Conservation (phyloP, 306 rosid species). For the Lotus japonicus region DNA sequence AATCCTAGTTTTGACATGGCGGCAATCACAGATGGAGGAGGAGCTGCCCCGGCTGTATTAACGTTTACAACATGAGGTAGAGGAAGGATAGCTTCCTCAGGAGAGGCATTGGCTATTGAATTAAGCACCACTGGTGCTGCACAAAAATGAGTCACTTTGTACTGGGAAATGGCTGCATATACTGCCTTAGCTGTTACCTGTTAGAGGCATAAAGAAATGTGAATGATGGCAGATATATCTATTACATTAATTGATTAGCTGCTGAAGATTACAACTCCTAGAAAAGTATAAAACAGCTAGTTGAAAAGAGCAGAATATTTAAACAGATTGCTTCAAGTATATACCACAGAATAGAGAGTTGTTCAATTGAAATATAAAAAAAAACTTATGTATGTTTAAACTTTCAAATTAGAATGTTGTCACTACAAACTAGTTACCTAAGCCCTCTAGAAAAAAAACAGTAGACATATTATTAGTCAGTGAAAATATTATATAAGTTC, state of each 20-base stretch:
- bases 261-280: not conserved
- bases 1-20: conserved; percentile 64
- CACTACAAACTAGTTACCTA: not conserved
- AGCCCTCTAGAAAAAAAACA: not conserved
- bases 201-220: not conserved
- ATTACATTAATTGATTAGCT: not conserved
- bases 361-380: not conserved
- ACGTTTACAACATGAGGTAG: conserved; percentile 60
- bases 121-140: conserved; percentile 86
- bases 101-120: conserved; percentile 54
- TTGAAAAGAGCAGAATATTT: not conserved
- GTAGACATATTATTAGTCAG: not conserved
- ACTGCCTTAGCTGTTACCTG: conserved; percentile 69
- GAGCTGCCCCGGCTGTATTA: conserved; percentile 80
- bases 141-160: conserved; percentile 70
- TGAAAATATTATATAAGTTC: not conserved
- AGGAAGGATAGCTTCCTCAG: conserved; percentile 56
- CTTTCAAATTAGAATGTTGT: not conserved
- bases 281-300: not conserved
- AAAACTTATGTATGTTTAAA: not conserved
- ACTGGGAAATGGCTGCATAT: conserved; percentile 55
- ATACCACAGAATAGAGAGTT: not conserved
- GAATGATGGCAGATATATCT: not conserved
- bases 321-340: not conserved
- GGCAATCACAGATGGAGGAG: conserved; percentile 59